Percentiles rank a stretch among this genome's conserved stretches.
Conservation (phyloP, 257 asterid genomes). For the Plectranthus barbatus region DNA sequence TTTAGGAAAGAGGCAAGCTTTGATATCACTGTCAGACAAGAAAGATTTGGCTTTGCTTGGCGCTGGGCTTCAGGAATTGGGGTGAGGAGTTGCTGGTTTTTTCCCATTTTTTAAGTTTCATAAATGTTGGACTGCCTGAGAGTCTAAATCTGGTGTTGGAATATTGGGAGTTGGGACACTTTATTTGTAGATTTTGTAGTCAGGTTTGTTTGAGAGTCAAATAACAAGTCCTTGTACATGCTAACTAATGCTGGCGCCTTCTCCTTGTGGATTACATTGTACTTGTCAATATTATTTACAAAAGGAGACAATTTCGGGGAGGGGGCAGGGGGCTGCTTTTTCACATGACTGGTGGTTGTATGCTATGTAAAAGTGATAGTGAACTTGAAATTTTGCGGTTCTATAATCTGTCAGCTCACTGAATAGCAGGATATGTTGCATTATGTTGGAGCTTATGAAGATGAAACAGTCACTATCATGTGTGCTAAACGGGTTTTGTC, state of each 20-base stretch:
- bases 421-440: no score
- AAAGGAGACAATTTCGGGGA: no score
- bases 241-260: neutral
- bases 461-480: no score
- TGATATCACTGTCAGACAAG: conserved; percentile 90
- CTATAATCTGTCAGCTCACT: no score
- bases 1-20: conserved; percentile 65
- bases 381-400: no score
- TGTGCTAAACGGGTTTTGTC: neutral
- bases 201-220: neutral
- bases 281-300: neutral
- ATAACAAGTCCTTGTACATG: neutral
- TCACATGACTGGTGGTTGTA: no score
- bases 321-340: no score
- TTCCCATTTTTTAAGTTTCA: neutral
- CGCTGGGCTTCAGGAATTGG: conserved; percentile 69
- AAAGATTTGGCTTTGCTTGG: conserved; percentile 73
- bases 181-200: neutral
- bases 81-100: conserved; percentile 35
- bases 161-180: neutral
- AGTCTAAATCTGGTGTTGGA: neutral
- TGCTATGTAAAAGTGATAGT: neutral
- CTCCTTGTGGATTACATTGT: neutral
- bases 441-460: no score
- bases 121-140: neutral